Conservation (phyloP, 2,329 filamentous ascomycete genomes). For the Endothia cerciana region DNA sequence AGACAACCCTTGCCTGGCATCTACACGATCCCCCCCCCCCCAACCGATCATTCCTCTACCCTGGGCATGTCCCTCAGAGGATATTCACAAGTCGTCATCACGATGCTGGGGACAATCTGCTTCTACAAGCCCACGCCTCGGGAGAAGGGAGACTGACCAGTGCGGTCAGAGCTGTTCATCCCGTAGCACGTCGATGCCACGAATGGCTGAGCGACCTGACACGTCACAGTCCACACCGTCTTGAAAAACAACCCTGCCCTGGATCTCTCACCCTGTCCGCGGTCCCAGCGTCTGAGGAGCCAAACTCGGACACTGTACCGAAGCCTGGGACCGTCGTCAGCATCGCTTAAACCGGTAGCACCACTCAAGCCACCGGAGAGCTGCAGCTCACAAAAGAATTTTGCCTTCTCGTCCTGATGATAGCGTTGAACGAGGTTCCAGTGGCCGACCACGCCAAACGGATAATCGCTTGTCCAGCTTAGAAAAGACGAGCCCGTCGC, state of each 20-base stretch:
- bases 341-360: slow-evolving; percentile 25
- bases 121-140: not conserved
- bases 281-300: not conserved
- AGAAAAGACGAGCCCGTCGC: not conserved
- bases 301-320: not conserved
- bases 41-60: not conserved
- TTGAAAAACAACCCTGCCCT: not conserved
- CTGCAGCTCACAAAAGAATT: slow-evolving; percentile 19
- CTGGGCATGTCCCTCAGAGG: not conserved
- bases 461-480: slow-evolving; percentile 19
- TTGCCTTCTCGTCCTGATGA: not conserved
- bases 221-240: not conserved
- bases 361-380: slow-evolving; percentile 27
- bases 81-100: too few relatives aligned
- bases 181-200: not conserved
- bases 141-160: not conserved
- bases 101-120: not conserved
- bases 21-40: not conserved
- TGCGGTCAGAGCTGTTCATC: not conserved
- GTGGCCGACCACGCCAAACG: slow-evolving; percentile 9
- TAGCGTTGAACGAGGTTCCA: slow-evolving; percentile 17
- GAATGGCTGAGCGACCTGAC: slow-evolving; percentile 11
- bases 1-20: not conserved
- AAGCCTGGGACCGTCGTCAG: not conserved
- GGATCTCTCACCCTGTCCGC: not conserved